Base-by-base conservation (phyloP, 805 yeast genomes). In the Candida rishiriensis region DNA sequence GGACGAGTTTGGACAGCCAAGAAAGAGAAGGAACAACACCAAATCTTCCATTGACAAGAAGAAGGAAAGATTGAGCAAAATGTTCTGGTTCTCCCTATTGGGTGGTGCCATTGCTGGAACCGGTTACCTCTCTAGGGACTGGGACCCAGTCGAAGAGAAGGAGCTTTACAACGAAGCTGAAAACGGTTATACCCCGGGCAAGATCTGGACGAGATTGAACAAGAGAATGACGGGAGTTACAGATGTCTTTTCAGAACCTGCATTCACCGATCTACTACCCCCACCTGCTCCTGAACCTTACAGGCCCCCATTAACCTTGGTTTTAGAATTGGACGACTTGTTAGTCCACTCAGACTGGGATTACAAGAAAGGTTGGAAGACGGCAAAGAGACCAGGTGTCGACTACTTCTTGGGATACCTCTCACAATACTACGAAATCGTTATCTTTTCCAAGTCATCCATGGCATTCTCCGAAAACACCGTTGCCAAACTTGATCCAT, bases 351-450 rank as follows among this genome's bases (percentile, higher is more conserved):
- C 95, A 34, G 87, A 85, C 50, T 93, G 99, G 99, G 78, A 87
- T 45, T 79, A 88, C 54, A 81, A 87, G 65, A 75, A 80, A 61
- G 99, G 99, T 43, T 93, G 99, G 99, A 83, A 93, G 70, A 91
- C 97, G 13, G 98, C 96, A 29, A 93, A 93, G 74, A 88, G 99
- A 72, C 98, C 99, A 30, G 99, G 99, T 50, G 82, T 88, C 49
- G 99, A 95, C 66, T 93, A 93, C 72, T 93, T 93, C 70, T 71
- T 93, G 62, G 96, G 95, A 28, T 93, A 93, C 68, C 72, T 93
- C 56, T 86, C 97, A 8, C 96, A 88, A 69, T 91, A 89, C 72
- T 93, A 91, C 68, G 99, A 93, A 71, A 83, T 93, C 62, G 98
- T 93, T 42, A 70, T 95, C 38, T 93, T 93, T 64, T 80, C 91